A percentile compares a stretch with the other conserved stretches of the same genome.
phyloP scores from a whole-genome alignment of 306 rosid species.

The Inga leiocalycina region DNA sequence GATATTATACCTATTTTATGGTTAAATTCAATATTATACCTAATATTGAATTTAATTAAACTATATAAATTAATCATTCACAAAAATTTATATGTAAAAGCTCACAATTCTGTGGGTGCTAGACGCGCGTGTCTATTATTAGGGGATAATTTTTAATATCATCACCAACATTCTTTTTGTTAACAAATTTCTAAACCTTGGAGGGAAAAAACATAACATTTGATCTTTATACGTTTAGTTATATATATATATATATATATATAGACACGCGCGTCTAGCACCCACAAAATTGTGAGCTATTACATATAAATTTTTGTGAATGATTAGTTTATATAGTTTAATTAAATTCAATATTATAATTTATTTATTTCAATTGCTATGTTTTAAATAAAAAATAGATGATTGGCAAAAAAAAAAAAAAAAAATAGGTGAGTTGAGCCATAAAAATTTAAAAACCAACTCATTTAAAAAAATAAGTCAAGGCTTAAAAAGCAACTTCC shows the following conservation, averaged over 20 bases:
- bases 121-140: no score
- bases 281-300: background rate
- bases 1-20: background rate
- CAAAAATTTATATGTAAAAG: no score
- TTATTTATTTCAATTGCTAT: background rate
- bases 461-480: background rate
- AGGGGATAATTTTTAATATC: background rate
- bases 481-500: background rate
- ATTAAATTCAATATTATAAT: background rate
- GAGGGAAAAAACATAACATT: background rate
- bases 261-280: background rate
- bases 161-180: no score
- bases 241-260: no score
- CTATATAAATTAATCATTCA: no score
- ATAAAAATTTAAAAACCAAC: background rate
- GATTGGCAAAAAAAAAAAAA: no score
- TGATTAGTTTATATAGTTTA: background rate
- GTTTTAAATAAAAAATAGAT: no score
- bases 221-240: background rate
- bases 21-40: no score
- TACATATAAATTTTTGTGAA: background rate
- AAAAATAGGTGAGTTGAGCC: background rate
- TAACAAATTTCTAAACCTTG: background rate
- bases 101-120: no score
- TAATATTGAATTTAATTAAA: no score